phyloP scores from a whole-genome alignment of 768 basidiomycete genomes.

The Porphyrellus cyaneotinctus region DNA sequence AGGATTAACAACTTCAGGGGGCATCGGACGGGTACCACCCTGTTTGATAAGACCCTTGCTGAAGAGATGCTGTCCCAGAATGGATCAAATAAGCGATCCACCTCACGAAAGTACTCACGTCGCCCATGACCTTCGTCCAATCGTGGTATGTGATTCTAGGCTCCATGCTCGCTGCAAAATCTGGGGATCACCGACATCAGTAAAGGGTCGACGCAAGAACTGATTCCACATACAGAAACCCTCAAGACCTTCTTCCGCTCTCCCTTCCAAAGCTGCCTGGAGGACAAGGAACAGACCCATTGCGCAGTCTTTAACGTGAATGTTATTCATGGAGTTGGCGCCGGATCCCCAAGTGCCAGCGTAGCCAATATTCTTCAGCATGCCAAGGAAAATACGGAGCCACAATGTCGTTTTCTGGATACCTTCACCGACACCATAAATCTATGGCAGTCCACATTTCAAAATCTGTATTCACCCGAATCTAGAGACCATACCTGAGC shows the following conservation, averaged over 20 bases:
- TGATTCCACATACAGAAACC: slow-evolving; percentile 35
- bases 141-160: slow-evolving; percentile 29
- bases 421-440: slow-evolving; percentile 44
- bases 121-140: slow-evolving; percentile 34
- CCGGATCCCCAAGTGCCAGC: slow-evolving; percentile 44
- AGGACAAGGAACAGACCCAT: slow-evolving; percentile 34
- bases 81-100: not conserved
- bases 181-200: slow-evolving; percentile 19
- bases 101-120: slow-evolving; percentile 25
- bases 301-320: slow-evolving; percentile 41
- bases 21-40: slow-evolving; percentile 33
- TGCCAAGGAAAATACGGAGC: slow-evolving; percentile 35
- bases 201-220: too few relatives aligned
- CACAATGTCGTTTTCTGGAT: slow-evolving; percentile 36
- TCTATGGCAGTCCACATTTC: slow-evolving; percentile 20
- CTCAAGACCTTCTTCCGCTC: slow-evolving; percentile 39
- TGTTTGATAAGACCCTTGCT: slow-evolving; percentile 33
- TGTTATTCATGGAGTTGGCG: slow-evolving; percentile 34
- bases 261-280: slow-evolving; percentile 38
- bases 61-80: slow-evolving; percentile 28
- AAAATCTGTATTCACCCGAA: not conserved
- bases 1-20: slow-evolving; percentile 32
- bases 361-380: slow-evolving; percentile 31
- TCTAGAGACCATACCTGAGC: slow-evolving; percentile 21
- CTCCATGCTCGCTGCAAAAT: slow-evolving; percentile 33